Evolutionary conservation across 768 basidiomycete species (phyloP), one percentile per base, ranked within the genome.

Genomic region (Xerocomus brunneocitrinus): DNA sequence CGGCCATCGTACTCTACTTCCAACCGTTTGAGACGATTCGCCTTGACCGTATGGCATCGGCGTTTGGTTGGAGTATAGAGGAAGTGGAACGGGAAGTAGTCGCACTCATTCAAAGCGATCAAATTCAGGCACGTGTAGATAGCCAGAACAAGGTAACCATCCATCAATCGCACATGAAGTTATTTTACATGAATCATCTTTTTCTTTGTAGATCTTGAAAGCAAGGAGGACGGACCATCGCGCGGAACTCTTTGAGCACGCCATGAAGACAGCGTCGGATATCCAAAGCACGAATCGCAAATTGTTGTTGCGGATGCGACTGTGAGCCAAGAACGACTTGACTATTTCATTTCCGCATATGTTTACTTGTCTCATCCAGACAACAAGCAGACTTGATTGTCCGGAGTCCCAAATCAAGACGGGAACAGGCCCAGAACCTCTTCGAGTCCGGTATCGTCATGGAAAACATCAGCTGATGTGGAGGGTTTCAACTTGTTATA

Each of bases 1-100:
- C 83, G 54, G 86, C 91, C 0, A 76, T 98, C 46, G 75, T 82
- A n/a, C 80, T 92, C 45, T 98, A 95, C 71, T 93, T 97, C 76
- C 81, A 85, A 60, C 95, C 95, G 0, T 98, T 94, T 69, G 79
- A 87, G 27, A 83, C 89, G 8, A 91, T 97, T 66, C 78, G 83
- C 40, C 79, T 98, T 28, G 84, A 86, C 40, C 80, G 87, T 34
- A 95, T 97, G 91, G 84, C 87, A 35, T 67, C 71, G 3, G 91
- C 93, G 9, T 95, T 98, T 62, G 94, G 93, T 3, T 87, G 89
- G 83, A 75, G 77, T 0, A 71, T 89, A 7, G 81, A 82, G 3
- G 81, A 86, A 55, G 82, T 91, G 30, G 85, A 91, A 67, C 71
- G 72, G 35, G 80, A 87, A 54, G 84, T 97, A 22, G 87, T 94